Percentiles rank a stretch among this genome's conserved stretches.
Evolutionary conservation across 2,329 filamentous ascomycete species (phyloP).

Genomic region (Fusarium decemcellulare): DNA sequence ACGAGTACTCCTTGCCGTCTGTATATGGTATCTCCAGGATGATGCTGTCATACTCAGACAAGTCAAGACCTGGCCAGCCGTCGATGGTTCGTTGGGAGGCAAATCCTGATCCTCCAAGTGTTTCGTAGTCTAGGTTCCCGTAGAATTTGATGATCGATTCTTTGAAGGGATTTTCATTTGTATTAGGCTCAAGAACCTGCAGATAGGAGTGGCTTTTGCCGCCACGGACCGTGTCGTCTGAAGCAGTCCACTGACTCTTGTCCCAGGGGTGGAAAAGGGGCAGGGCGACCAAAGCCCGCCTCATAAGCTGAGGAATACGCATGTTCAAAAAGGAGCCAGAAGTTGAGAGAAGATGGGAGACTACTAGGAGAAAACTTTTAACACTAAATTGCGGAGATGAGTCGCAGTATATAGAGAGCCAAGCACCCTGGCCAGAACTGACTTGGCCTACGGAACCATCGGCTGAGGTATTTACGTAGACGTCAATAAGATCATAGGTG

Average conservation of each 20-base stretch:
- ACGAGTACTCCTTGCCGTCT: constrained; percentile 6
- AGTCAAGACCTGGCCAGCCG: constrained; percentile 10
- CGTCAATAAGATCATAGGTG: no score
- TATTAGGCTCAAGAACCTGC: neutral
- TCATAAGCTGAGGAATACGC: neutral
- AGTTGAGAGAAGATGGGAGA: no score
- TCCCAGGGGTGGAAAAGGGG: constrained; percentile 15
- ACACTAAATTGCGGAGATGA: no score
- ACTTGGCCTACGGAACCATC: no score
- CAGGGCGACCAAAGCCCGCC: neutral
- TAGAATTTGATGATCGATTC: constrained; percentile 4
- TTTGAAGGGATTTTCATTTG: neutral
- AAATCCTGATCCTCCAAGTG: constrained; percentile 12
- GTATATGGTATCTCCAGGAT: constrained; percentile 5
- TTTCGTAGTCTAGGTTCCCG: constrained; percentile 2
- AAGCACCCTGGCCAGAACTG: no score
- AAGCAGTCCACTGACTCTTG: constrained; percentile 16
- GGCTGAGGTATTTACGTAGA: no score
- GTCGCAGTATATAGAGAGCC: no score
- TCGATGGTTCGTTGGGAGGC: constrained; percentile 13
- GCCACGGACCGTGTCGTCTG: constrained; percentile 8
- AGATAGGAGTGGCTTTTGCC: constrained; percentile 10
- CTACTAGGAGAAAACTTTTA: no score
- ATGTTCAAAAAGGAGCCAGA: neutral
- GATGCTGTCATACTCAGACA: constrained; percentile 9